phyloP scores from a whole-genome alignment of 805 yeast species.

The Cyberlindnera xylosilytica region DNA sequence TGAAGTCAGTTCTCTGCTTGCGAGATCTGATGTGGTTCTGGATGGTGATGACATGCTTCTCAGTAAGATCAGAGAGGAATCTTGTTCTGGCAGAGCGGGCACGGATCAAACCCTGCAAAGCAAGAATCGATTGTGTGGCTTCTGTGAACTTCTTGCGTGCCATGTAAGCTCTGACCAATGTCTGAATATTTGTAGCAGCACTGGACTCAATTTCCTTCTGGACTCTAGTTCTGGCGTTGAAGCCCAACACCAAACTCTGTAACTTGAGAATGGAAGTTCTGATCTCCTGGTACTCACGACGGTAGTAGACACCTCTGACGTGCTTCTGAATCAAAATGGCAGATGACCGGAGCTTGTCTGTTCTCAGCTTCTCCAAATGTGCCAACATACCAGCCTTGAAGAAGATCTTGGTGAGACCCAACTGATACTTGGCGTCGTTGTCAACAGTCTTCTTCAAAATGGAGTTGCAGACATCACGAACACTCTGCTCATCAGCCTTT shows the following conservation, averaged over 20 bases:
- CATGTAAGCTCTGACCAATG: conserved; percentile 52
- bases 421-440: conserved; percentile 70
- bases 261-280: conserved; percentile 49
- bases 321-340: conserved; percentile 86
- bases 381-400: conserved; percentile 97
- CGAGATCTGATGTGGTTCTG: conserved; percentile 75
- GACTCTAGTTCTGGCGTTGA: conserved; percentile 50
- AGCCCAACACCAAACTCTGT: conserved; percentile 68
- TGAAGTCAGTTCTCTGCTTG: conserved; percentile 52
- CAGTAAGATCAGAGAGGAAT: conserved; percentile 46
- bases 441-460: conserved; percentile 65
- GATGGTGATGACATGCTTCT: conserved; percentile 62
- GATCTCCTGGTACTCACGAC: conserved; percentile 55
- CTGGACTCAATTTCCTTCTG: conserved; percentile 51
- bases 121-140: conserved; percentile 32
- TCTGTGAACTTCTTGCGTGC: conserved; percentile 38
- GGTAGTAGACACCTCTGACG: conserved; percentile 60
- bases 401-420: conserved; percentile 91
- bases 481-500: conserved; percentile 49
- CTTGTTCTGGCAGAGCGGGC: conserved; percentile 51
- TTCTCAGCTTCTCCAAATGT: conserved; percentile 77
- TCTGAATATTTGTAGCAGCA: conserved; percentile 74
- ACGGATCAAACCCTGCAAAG: conserved; percentile 51
- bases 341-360: conserved; percentile 71
- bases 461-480: conserved; percentile 61